These are phyloP conservation scores for Phenoliferia sp. DNA, from an alignment of 1,284 basidiomycete species.

Conservation along the genomic window DNA sequence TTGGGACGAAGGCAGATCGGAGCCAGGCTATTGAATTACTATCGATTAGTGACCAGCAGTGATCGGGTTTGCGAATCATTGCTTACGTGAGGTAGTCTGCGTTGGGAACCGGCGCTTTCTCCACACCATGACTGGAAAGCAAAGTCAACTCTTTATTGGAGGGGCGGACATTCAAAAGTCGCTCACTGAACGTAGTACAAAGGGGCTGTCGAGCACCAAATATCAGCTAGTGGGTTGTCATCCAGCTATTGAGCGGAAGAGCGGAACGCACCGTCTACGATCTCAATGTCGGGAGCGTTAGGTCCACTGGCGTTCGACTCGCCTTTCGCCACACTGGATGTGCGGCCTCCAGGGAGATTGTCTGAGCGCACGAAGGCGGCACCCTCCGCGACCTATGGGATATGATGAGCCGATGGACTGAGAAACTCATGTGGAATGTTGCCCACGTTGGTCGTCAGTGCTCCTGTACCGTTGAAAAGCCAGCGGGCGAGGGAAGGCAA, in stretches of 20 bases:
- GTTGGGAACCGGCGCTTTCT: neutral
- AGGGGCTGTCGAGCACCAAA: too few species aligned
- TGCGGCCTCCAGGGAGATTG: constrained; percentile 5
- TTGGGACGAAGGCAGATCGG: constrained; percentile 32
- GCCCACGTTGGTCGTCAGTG: constrained; percentile 31
- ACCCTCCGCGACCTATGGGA: constrained; percentile 19
- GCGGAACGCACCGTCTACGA: constrained; percentile 40
- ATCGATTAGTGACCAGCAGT: neutral
- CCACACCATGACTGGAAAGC: constrained; percentile 19
- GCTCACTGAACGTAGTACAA: too few species aligned
- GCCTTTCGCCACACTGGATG: neutral
- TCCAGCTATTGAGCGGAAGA: too few species aligned
- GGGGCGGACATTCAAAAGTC: too few species aligned
- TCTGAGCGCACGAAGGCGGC: constrained; percentile 23
- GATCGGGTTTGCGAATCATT: too few species aligned
- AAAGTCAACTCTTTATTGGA: too few species aligned
- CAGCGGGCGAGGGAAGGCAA: constrained; percentile 40
- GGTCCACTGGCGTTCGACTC: constrained; percentile 36
- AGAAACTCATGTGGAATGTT: neutral
- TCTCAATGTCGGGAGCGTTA: constrained; percentile 45
- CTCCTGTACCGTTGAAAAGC: constrained; percentile 41
- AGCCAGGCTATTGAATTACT: constrained; percentile 19
- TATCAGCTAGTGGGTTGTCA: too few species aligned
- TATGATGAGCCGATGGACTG: too few species aligned
- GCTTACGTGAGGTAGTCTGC: constrained; percentile 14